Percentiles rank a stretch among this genome's conserved stretches.
Conservation (phyloP, 768 basidiomycete species). For the Lyophyllum atratum region DNA sequence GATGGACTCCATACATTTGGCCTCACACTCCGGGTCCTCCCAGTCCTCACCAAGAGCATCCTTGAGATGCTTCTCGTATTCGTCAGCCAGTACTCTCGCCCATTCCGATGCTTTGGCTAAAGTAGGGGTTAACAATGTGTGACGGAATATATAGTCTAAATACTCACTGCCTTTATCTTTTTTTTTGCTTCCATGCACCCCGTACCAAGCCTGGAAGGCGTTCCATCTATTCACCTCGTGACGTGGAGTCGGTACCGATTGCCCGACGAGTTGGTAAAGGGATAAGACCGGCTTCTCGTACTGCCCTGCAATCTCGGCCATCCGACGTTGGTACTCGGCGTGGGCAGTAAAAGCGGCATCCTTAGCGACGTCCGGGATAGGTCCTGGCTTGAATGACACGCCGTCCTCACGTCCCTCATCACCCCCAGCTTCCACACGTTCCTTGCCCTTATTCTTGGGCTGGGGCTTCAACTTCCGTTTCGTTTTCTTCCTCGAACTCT, state of each 20-base stretch:
- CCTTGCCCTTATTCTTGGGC: neutral
- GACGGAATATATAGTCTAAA: neutral
- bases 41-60: constrained; percentile 1
- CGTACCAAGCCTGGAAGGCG: neutral
- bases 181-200: neutral
- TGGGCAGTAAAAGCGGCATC: neutral
- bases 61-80: neutral
- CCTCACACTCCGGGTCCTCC: neutral
- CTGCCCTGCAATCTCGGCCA: neutral
- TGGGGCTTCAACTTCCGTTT: neutral
- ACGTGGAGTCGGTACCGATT: neutral
- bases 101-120: neutral
- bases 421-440: neutral
- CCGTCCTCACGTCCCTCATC: neutral
- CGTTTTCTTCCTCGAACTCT: neutral
- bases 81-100: neutral
- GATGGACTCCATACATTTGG: neutral
- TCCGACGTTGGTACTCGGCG: neutral
- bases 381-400: neutral
- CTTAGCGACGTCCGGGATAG: constrained; percentile 3
- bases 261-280: neutral
- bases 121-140: neutral
- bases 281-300: neutral
- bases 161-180: neutral
- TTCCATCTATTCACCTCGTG: constrained; percentile 1